Evolutionary conservation across 1,139 yeast species (phyloP), one percentile per base, ranked within the genome.

Genomic region (Candida sp.): DNA sequence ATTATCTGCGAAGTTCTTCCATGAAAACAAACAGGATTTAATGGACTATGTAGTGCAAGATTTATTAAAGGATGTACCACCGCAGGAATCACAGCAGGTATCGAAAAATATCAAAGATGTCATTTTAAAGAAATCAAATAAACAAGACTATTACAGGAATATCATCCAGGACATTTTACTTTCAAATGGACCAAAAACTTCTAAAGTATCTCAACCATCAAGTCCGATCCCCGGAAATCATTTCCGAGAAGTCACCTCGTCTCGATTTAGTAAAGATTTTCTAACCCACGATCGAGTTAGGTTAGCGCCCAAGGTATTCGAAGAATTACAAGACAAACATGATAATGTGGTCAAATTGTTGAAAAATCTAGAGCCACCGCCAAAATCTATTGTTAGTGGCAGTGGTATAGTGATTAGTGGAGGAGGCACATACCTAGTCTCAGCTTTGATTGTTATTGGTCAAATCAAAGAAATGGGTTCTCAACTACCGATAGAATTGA

Each of bases 371-470:
- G 56, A 57, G 15, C 50, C 55, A 5, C 67, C 70, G 3, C 62
- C 63, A 4, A 43, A 38, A 22, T 55, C 54, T 25, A 54, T 58
- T 44, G 55, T 59, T 22, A 51, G 44, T n/a, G 74, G 73, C 4
- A 57, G 60, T 23, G 75, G 75, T 19, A 66, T 68, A 38, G 72
- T 68, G 1, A 57, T 68, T 12, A 63, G 60, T 43, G 63, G 66
- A 5, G 66, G 66, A 7, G 66, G 67, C 11, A 49, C 50, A 22
- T 58, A 58, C 43, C 47, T 68, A 35, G 68, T 64, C 0, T 49
- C 61, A 6, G 66, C 69, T 1, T 51, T 70, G 39, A 62, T 66
- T 0, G 51, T 61, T 6, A 57, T 69, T 33, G 57, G 63, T 1
- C 70, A 67, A 45, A 45, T 69, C 12, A 55, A 73, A 43, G 69